A percentile compares a stretch with the other conserved stretches of the same genome.
Evolutionary conservation across 1,139 yeast genomes (phyloP).

Genomic region (Scheffersomyces lignicola): DNA sequence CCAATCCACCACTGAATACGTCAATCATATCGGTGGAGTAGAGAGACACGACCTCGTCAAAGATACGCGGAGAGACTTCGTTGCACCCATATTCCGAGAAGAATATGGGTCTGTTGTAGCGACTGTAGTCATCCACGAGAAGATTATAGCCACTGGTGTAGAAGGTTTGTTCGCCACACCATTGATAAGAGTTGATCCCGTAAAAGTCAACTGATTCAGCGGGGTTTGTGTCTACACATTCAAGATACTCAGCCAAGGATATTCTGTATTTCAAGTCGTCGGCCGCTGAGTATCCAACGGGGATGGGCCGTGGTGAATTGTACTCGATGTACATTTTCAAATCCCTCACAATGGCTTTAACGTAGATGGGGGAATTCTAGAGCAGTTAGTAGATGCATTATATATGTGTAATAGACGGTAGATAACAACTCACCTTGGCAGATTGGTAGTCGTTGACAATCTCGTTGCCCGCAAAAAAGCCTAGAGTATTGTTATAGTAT

Average conservation of each 20-base stretch:
- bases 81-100: slow-evolving; percentile 96
- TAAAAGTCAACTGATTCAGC: slow-evolving; percentile 79
- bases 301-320: slow-evolving; percentile 66
- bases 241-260: slow-evolving; percentile 76
- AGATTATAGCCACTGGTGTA: slow-evolving; percentile 77
- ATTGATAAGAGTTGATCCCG: slow-evolving; percentile 93
- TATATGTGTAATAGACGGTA: neutral
- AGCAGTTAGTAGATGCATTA: neutral
- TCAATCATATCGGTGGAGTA: slow-evolving; percentile 74
- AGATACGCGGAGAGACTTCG: slow-evolving; percentile 72
- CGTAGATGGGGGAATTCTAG: slow-evolving; percentile 58
- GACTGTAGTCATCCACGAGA: slow-evolving; percentile 68
- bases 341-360: slow-evolving; percentile 80
- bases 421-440: slow-evolving; percentile 42
- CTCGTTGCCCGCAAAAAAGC: slow-evolving; percentile 95
- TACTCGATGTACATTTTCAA: slow-evolving; percentile 65
- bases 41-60: slow-evolving; percentile 74
- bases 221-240: slow-evolving; percentile 64
- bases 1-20: slow-evolving; percentile 89
- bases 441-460: slow-evolving; percentile 78
- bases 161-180: slow-evolving; percentile 94
- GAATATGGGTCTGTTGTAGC: slow-evolving; percentile 75
- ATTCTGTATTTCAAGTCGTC: slow-evolving; percentile 79
- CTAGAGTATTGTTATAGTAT: slow-evolving; percentile 82
- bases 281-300: slow-evolving; percentile 95